Evolutionary conservation across 305 asterid species (phyloP).

Genomic region (Fraxinus latifolia): DNA sequence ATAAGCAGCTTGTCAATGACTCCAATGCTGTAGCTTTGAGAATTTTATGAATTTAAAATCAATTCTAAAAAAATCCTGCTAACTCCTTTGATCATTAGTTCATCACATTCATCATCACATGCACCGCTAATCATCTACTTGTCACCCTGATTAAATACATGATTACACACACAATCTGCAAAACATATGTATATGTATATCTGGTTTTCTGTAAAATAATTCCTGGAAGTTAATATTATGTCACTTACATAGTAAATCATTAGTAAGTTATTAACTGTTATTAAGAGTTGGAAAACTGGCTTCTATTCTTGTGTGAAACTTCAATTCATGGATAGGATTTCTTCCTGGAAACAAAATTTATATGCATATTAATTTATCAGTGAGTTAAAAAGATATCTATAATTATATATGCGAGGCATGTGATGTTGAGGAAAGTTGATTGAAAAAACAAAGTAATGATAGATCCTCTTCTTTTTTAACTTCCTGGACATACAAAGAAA

Average conservation of each 20-base stretch:
- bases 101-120: constrained; percentile 12
- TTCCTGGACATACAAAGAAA: constrained; percentile 1
- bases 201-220: background rate
- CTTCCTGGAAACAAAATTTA: background rate
- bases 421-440: constrained; percentile 10
- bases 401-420: constrained; percentile 2
- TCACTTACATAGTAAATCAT: background rate
- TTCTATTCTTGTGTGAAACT: background rate
- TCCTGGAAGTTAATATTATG: background rate
- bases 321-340: background rate
- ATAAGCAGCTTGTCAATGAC: constrained; percentile 8
- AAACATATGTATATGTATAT: background rate
- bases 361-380: background rate
- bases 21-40: background rate
- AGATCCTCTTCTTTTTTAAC: background rate
- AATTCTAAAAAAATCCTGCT: background rate
- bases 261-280: background rate
- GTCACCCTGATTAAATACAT: background rate
- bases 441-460: background rate
- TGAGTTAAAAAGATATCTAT: background rate
- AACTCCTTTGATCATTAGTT: background rate
- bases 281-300: background rate
- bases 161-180: background rate
- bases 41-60: constrained; percentile 2
- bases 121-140: background rate